Evolutionary conservation across 2,329 filamentous ascomycete species (phyloP).

Genomic region (Beauveria rudraprayagi): DNA sequence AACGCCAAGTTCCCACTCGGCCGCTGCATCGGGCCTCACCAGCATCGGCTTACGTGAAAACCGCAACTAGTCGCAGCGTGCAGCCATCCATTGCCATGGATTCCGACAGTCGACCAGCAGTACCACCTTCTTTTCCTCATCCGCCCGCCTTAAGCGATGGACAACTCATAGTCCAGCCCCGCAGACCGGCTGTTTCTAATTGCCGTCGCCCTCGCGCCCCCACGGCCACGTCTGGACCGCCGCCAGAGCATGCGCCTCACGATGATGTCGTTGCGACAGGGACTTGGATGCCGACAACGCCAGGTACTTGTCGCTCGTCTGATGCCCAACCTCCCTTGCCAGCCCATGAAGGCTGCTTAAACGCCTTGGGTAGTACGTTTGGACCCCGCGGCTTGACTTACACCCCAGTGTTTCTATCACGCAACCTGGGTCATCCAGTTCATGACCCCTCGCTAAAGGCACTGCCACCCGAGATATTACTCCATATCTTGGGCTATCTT

Average conservation of each 20-base stretch:
- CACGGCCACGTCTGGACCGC: slow-evolving; percentile 5
- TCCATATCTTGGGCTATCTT: slow-evolving; percentile 47
- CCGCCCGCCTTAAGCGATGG: neutral
- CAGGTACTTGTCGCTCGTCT: neutral
- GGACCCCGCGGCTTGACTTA: slow-evolving; percentile 3
- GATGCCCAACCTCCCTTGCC: slow-evolving; percentile 11
- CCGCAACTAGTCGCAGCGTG: slow-evolving; percentile 5
- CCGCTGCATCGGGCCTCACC: slow-evolving; percentile 7
- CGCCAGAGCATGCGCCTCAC: neutral
- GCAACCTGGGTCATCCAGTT: neutral
- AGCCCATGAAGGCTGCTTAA: neutral
- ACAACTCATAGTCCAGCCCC: slow-evolving; percentile 1
- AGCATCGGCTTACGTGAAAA: slow-evolving; percentile 3
- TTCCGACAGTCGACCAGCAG: neutral
- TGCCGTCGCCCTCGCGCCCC: slow-evolving; percentile 3
- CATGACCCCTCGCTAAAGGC: neutral
- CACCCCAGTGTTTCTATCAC: slow-evolving; percentile 8
- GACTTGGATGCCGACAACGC: neutral
- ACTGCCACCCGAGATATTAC: slow-evolving; percentile 49
- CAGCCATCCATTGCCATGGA: slow-evolving; percentile 9
- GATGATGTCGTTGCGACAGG: slow-evolving; percentile 3
- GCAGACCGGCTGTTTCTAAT: neutral
- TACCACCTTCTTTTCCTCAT: neutral
- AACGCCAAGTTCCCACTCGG: slow-evolving; percentile 7
- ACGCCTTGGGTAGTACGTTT: neutral